Conservation (phyloP, 2,329 filamentous ascomycete species). For the Penicillium sp. region DNA sequence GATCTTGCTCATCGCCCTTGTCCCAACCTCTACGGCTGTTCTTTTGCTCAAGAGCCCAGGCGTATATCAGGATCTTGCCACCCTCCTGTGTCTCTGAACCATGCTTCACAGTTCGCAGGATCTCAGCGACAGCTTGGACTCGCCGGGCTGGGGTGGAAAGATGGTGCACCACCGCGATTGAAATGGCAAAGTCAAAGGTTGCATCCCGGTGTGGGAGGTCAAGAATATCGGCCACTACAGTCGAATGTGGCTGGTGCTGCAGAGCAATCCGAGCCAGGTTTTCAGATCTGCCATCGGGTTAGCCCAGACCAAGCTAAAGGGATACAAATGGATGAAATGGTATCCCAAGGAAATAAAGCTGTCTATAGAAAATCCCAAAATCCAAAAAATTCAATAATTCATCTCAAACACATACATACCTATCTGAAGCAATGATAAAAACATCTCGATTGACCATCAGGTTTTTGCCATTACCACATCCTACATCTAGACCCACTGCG, state of each 20-base stretch:
- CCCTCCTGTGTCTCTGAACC: constrained; percentile 30
- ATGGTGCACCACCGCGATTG: constrained; percentile 92
- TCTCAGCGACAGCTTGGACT: constrained; percentile 66
- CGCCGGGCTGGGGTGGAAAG: constrained; percentile 75
- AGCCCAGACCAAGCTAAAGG: constrained; percentile 6
- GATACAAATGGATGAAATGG: constrained; percentile 15
- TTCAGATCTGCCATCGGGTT: constrained; percentile 49
- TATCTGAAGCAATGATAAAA: constrained; percentile 81
- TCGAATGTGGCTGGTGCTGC: constrained; percentile 61
- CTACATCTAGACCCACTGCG: constrained; percentile 81
- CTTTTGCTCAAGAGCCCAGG: constrained; percentile 94
- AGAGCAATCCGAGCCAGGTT: constrained; percentile 60
- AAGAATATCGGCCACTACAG: constrained; percentile 78
- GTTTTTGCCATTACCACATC: constrained; percentile 97
- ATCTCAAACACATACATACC: constrained; percentile 60
- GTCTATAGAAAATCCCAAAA: constrained; percentile 28
- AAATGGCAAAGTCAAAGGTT: constrained; percentile 82
- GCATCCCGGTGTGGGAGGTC: constrained; percentile 71
- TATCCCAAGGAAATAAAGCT: constrained; percentile 30
- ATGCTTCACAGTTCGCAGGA: constrained; percentile 64
- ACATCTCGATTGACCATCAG: constrained; percentile 73
- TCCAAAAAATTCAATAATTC: not conserved
- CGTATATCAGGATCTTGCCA: constrained; percentile 78
- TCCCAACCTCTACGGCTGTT: constrained; percentile 85
- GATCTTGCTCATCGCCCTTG: constrained; percentile 78